These are phyloP conservation scores for Juglanconis juglandina DNA, from an alignment of 2,329 filamentous ascomycete genomes.

Conservation along the genomic window DNA sequence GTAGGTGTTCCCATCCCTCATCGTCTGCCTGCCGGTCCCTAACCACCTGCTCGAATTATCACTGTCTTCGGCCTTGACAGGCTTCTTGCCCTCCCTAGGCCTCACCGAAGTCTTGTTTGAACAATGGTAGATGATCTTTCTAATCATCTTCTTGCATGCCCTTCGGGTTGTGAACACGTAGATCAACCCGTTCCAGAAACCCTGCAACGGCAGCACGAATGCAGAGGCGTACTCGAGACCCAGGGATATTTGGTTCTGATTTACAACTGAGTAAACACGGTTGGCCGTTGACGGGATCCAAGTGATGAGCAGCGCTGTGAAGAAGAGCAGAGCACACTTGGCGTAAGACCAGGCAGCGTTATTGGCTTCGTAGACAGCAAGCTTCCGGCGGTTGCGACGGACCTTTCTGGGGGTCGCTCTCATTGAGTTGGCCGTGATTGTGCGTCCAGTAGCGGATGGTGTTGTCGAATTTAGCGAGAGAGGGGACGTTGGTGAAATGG, in stretches of 20 bases:
- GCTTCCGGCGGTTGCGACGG: conserved; percentile 27
- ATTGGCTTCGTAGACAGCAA: conserved; percentile 49
- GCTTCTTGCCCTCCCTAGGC: background rate
- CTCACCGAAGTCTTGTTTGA: background rate
- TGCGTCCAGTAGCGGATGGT: background rate
- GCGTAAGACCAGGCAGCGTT: conserved; percentile 67
- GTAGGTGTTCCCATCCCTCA: background rate
- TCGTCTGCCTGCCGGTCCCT: background rate
- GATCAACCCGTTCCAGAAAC: conserved; percentile 80
- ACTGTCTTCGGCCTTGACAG: background rate
- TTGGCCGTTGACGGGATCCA: conserved; percentile 79
- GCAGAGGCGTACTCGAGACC: conserved; percentile 67
- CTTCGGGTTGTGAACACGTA: conserved; percentile 68
- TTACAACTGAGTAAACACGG: conserved; percentile 66
- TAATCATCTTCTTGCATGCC: conserved; percentile 52
- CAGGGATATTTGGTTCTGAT: conserved; percentile 49
- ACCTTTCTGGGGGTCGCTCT: background rate
- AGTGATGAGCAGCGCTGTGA: conserved; percentile 66
- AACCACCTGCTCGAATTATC: background rate
- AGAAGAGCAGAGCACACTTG: conserved; percentile 69
- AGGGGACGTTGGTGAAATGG: background rate
- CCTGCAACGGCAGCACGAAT: conserved; percentile 75
- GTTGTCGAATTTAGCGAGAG: background rate
- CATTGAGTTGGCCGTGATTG: background rate
- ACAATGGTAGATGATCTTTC: conserved; percentile 26